phyloP scores from a whole-genome alignment of 1,139 yeast species.

The Arxiozyma bovina region DNA sequence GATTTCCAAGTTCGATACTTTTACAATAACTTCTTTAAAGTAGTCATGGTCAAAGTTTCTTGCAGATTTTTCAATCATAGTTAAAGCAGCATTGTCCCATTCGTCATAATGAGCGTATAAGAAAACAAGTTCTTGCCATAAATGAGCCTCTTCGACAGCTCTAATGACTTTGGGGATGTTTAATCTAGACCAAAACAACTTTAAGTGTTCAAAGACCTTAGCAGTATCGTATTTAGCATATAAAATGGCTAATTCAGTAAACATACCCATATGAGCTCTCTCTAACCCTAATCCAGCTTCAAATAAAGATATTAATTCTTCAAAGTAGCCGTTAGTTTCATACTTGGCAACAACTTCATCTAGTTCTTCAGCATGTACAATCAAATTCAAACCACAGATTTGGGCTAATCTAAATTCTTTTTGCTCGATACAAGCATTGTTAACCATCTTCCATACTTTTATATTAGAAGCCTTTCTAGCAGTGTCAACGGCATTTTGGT shows the following conservation, averaged over 20 bases:
- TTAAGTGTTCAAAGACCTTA: constrained; percentile 91
- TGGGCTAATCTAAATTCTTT: constrained; percentile 95
- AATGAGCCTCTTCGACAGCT: constrained; percentile 88
- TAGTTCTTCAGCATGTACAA: constrained; percentile 94
- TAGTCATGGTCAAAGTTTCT: constrained; percentile 89
- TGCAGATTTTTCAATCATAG: constrained; percentile 94
- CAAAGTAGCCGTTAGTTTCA: constrained; percentile 85
- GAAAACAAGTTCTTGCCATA: constrained; percentile 95
- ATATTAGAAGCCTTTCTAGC: constrained; percentile 96
- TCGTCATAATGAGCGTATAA: constrained; percentile 96
- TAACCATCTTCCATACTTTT: constrained; percentile 94
- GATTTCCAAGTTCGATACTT: constrained; percentile 92
- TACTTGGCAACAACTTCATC: constrained; percentile 82
- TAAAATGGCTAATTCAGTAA: constrained; percentile 86
- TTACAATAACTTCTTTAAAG: constrained; percentile 88
- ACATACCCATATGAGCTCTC: constrained; percentile 99
- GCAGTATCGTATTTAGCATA: constrained; percentile 88
- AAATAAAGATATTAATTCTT: constrained; percentile 80
- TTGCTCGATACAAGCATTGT: constrained; percentile 91
- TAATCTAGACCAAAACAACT: constrained; percentile 95
- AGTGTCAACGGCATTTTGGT: constrained; percentile 96
- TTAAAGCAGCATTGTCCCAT: constrained; percentile 97
- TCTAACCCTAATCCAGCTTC: constrained; percentile 95
- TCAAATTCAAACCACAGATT: constrained; percentile 94
- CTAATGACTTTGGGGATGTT: constrained; percentile 95